Base-by-base conservation (phyloP, 805 yeast genomes). In the Ogataea nonfermentans region DNA sequence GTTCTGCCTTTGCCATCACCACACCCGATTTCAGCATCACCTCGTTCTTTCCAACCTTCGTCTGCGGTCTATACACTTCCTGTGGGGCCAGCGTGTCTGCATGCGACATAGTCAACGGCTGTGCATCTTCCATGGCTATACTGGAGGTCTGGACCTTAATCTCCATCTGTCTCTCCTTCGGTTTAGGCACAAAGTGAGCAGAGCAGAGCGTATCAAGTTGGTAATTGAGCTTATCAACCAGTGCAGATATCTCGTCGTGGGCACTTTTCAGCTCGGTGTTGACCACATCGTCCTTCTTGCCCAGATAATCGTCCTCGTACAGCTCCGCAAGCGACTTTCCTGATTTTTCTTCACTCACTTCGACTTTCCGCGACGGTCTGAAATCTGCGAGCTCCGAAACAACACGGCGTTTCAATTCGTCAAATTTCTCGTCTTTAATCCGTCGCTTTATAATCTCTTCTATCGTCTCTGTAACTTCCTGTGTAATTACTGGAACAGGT, bases 401-500 rank as follows among this genome's bases (percentile, higher is more conserved):
- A 9, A 81, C 66, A 43, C 95, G 71, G 57, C 81, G 81, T 25
- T 86, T 85, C 32, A 91, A 65, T 55, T 91, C 98, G 59, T 91
- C 95, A 60, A 89, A 91, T 45, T 84, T 80, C 29, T 69, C 78
- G 43, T 74, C 80, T 53, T 75, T 73, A 52, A 93, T 82, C 59
- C 98, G 78, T 52, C 86, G 75, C 61, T 87, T 76, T 53, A 91
- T 91, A 66, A 93, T 68, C 37, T 91, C 97, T 59, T 93, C 99
- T 15, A 91, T 64, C 1, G 84, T 68, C 52, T 86, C 95, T 0
- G 98, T 88, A 9, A 84, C 76, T 48, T 90, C 96, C 52, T 79
- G 79, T 1, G 99, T 93, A 40, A 90, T 86, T 6, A 90, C 89
- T 0, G 99, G 99, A 4, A 89, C 97, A 0, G 99, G 96, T 55